These are phyloP conservation scores for Apostasia ramifera DNA, from an alignment of 106 monocot genomes.

Conservation along the genomic window DNA sequence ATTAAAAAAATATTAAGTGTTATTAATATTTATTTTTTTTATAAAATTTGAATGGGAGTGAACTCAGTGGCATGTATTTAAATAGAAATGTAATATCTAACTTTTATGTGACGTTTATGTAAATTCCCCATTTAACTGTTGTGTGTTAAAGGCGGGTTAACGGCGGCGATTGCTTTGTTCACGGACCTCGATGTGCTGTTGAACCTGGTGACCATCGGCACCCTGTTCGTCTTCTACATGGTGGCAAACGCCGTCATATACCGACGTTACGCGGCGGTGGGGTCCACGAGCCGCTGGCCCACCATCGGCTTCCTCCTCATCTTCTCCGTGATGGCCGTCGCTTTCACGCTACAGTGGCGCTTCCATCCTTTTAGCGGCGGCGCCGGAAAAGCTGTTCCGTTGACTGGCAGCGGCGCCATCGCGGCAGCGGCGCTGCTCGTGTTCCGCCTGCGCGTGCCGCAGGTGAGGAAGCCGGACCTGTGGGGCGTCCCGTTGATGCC, in stretches of 20 bases:
- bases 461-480: constrained; percentile 65
- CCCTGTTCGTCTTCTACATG: constrained; percentile 99
- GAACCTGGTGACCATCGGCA: constrained; percentile 85
- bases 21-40: too few species aligned
- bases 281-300: constrained; percentile 30
- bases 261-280: constrained; percentile 65
- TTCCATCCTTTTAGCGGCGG: constrained; percentile 24
- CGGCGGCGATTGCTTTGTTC: constrained; percentile 68
- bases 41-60: too few species aligned
- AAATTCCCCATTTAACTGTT: background rate
- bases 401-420: constrained; percentile 16
- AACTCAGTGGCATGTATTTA: too few species aligned
- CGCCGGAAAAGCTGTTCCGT: constrained; percentile 18
- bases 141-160: constrained; percentile 36
- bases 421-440: constrained; percentile 25
- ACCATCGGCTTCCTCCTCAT: constrained; percentile 54
- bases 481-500: constrained; percentile 97
- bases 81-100: too few species aligned
- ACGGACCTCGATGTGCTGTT: constrained; percentile 77
- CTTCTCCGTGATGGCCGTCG: constrained; percentile 40
- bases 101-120: too few species aligned
- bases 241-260: constrained; percentile 86
- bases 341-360: constrained; percentile 68
- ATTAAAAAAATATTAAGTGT: too few species aligned
- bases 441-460: constrained; percentile 35